These are phyloP conservation scores for Kazachstania sp. DNA, from an alignment of 1,139 yeast genomes.

Conservation along the genomic window DNA sequence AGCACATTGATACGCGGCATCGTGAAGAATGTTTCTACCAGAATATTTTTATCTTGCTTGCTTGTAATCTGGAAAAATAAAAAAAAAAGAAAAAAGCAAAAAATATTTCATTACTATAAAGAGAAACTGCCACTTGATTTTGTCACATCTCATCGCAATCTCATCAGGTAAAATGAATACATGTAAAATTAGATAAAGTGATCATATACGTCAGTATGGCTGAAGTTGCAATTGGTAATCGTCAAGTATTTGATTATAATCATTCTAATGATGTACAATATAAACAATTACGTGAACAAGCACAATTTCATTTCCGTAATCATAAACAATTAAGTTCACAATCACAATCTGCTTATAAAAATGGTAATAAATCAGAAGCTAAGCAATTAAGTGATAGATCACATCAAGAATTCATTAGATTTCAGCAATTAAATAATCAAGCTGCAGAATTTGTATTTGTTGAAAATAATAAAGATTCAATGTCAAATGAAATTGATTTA, in stretches of 20 bases:
- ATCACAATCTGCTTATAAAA: constrained; percentile 68
- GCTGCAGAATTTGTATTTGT: constrained; percentile 90
- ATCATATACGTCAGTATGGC: no score
- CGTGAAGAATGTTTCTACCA: no score
- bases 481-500: constrained; percentile 77
- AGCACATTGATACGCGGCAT: no score
- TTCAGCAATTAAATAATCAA: constrained; percentile 60
- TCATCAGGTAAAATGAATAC: no score
- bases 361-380: constrained; percentile 68
- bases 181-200: no score
- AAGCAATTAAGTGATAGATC: constrained; percentile 64
- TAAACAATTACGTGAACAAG: constrained; percentile 54
- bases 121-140: no score
- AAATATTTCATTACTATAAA: no score
- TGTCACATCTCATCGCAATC: background rate
- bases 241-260: constrained; percentile 45
- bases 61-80: background rate
- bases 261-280: constrained; percentile 66
- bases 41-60: no score
- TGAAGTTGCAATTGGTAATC: constrained; percentile 18
- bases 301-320: constrained; percentile 51
- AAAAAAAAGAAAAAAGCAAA: background rate
- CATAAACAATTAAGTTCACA: constrained; percentile 47
- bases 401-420: constrained; percentile 48
- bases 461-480: constrained; percentile 81